These are phyloP conservation scores for Erodium texanum DNA, from an alignment of 441 rosid genomes.

Conservation along the genomic window DNA sequence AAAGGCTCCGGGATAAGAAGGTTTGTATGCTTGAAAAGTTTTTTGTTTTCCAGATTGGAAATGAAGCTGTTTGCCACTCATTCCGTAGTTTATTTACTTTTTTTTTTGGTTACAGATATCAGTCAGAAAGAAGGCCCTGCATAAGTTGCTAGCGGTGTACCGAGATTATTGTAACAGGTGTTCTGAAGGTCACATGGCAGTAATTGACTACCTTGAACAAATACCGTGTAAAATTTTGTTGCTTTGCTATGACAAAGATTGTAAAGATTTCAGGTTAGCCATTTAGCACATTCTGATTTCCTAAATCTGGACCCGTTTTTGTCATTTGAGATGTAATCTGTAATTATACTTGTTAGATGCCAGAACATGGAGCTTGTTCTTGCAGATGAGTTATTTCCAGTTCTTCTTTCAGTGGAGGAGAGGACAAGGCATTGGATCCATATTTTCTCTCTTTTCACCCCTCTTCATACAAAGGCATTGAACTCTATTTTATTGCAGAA, in stretches of 20 bases:
- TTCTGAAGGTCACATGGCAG: constrained; percentile 52
- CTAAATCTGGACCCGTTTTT: neutral
- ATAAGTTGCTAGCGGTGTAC: constrained; percentile 72
- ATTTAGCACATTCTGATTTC: constrained; percentile 18
- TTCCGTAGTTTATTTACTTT: constrained; percentile 12
- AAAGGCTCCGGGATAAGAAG: constrained; percentile 97
- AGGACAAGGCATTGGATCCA: constrained; percentile 74
- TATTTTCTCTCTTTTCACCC: constrained; percentile 60
- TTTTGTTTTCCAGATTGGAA: constrained; percentile 1
- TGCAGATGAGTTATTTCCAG: constrained; percentile 67
- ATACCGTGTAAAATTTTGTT: constrained; percentile 75
- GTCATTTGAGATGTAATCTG: constrained; percentile 9
- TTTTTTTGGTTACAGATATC: constrained; percentile 35
- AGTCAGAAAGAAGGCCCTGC: constrained; percentile 75
- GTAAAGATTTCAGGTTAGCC: constrained; percentile 67
- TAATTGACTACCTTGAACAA: constrained; percentile 57
- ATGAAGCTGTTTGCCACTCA: constrained; percentile 12
- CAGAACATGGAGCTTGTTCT: constrained; percentile 73
- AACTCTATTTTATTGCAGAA: constrained; percentile 64
- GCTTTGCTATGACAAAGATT: constrained; percentile 79
- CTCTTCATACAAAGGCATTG: constrained; percentile 65
- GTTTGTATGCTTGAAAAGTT: constrained; percentile 26
- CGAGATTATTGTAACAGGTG: constrained; percentile 72
- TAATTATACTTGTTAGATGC: constrained; percentile 37
- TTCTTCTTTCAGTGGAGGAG: constrained; percentile 53